Conservation (phyloP, 169 alveolate species). For the Eimeria falciformis region DNA sequence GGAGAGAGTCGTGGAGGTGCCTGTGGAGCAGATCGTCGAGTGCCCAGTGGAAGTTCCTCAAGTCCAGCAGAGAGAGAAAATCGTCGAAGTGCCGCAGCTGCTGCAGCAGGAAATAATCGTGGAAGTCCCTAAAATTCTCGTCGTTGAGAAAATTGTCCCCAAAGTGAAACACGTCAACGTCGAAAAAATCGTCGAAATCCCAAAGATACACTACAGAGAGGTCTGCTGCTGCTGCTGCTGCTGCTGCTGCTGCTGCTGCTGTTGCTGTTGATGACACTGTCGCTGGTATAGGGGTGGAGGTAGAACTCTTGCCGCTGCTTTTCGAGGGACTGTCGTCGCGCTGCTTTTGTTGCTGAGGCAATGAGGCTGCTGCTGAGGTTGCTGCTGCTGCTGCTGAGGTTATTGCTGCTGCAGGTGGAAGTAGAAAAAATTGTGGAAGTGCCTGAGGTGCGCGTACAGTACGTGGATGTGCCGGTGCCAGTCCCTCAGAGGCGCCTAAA, state of each 20-base stretch:
- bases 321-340: background rate
- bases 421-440: conserved; percentile 56
- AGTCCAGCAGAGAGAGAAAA: background rate
- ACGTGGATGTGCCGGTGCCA: conserved; percentile 45
- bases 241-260: conserved; percentile 31
- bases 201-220: conserved; percentile 58
- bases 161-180: background rate
- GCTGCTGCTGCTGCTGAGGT: background rate
- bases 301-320: background rate
- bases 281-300: background rate
- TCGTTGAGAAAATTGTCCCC: conserved; percentile 15
- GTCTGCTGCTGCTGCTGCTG: conserved; percentile 37
- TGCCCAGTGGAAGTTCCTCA: conserved; percentile 40
- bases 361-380: background rate
- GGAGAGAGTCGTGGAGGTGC: conserved; percentile 56
- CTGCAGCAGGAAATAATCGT: conserved; percentile 34
- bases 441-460: conserved; percentile 28
- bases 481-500: conserved; percentile 37
- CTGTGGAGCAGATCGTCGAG: conserved; percentile 40
- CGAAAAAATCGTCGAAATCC: conserved; percentile 47
- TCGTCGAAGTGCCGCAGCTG: conserved; percentile 16
- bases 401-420: conserved; percentile 36
- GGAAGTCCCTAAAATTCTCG: conserved; percentile 26
- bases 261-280: background rate
- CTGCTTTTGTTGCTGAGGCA: background rate